phyloP scores from a whole-genome alignment of 2,329 filamentous ascomycete genomes.

The Coniochaeta sp. region DNA sequence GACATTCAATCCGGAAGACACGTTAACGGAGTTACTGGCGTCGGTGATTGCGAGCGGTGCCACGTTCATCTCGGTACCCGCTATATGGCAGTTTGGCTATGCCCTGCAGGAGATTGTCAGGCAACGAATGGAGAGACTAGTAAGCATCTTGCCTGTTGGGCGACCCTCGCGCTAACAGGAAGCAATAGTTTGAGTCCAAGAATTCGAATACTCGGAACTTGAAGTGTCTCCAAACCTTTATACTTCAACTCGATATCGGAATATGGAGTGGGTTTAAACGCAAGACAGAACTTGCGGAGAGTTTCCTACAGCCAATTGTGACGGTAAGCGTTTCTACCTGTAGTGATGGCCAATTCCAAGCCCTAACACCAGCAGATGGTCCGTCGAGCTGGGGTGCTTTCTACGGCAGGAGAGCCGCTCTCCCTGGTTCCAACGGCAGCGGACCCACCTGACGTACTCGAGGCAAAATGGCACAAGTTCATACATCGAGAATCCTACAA shows the following conservation, averaged over 20 bases:
- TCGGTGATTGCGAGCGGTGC: constrained; percentile 15
- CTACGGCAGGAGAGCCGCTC: constrained; percentile 12
- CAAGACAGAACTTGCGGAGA: constrained; percentile 52
- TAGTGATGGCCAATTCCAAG: background rate
- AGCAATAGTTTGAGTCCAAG: constrained; percentile 34
- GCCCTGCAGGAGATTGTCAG: constrained; percentile 36
- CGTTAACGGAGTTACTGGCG: constrained; percentile 16
- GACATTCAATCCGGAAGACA: constrained; percentile 16
- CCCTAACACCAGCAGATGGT: constrained; percentile 31
- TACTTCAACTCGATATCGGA: constrained; percentile 42
- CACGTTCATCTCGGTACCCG: constrained; percentile 16
- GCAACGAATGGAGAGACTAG: constrained; percentile 16
- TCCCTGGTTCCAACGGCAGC: constrained; percentile 10
- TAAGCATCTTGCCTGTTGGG: constrained; percentile 20
- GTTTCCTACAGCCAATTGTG: constrained; percentile 39
- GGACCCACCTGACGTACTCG: constrained; percentile 14
- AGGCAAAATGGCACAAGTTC: constrained; percentile 18
- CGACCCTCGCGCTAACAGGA: constrained; percentile 2
- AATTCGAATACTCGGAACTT: constrained; percentile 35
- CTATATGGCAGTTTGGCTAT: constrained; percentile 20
- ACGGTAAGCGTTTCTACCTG: background rate
- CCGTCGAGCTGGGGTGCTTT: constrained; percentile 31
- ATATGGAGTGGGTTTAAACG: constrained; percentile 52
- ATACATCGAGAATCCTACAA: constrained; percentile 19
- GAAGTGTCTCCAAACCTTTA: constrained; percentile 30